Base-by-base conservation (phyloP, 2,329 filamentous ascomycete species). In the Fusarium transvaalense region DNA sequence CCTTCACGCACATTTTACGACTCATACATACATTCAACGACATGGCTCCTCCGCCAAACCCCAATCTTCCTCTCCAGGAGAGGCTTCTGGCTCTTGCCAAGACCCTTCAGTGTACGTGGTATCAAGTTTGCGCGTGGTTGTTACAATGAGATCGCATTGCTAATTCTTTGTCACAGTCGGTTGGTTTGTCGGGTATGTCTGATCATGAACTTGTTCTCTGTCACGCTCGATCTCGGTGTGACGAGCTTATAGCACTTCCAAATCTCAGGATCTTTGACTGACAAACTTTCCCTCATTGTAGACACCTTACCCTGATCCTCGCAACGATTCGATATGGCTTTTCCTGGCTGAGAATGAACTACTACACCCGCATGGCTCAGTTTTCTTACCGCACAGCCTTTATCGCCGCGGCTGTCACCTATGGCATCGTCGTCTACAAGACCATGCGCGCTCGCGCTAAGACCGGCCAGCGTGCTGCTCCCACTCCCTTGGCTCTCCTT, bases 371-470 rank as follows among this genome's bases (percentile, higher is more conserved):
- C 77, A 89, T 89, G 84, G 94, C 95, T 47, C 86, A 88, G 71
- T 90, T 96, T 80, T 91, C 91, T 59, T 99, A 99, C 84, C 94
- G 96, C 75, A 88, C 91, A 56, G 92, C 94, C 60, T 99, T 99
- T 79, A 72, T 97, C 73, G 91, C 94, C 4, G 96, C 96, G 8
- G 93, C 94, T 47, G 88, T 89, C 50, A 98, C 96, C 13, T 99
- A 99, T 81, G 95, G 96, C 71, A 98, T 99, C 72, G 96, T 99
- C 50, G 95, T 99, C 66, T 98, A 97, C 87, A 99, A 99, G 88
- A 94, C 93, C 61, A 93, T 94, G 84, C 90, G 94, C 71, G 93
- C 94, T 74, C 91, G 93, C 72, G 87, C 92, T 74, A 92, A 93
- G 86, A 85, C 89, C 50, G 90, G 91, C 69, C 89, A 84, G 65